Conservation (phyloP, 140 eudicot genomes). For the Ambrosia hybrid region DNA sequence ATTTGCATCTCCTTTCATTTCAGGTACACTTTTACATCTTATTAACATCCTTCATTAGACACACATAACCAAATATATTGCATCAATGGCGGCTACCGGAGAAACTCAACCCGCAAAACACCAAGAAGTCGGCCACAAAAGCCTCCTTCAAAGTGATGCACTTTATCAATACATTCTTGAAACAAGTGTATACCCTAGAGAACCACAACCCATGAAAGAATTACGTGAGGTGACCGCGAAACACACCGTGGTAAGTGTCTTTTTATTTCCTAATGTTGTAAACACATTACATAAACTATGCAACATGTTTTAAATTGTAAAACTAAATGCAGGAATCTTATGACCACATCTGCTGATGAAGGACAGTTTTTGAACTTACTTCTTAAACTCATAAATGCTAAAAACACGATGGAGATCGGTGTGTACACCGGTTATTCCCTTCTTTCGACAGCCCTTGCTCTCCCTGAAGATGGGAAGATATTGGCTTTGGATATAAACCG, state of each 20-base stretch:
- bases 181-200: conserved; percentile 63
- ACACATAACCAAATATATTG: not conserved
- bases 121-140: conserved; percentile 80
- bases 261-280: not conserved
- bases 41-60: not conserved
- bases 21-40: conserved; percentile 18
- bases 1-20: not conserved
- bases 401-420: conserved; percentile 73
- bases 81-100: conserved; percentile 29
- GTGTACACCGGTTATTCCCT: conserved; percentile 71
- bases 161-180: conserved; percentile 70
- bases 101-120: conserved; percentile 43
- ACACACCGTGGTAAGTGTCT: conserved; percentile 53
- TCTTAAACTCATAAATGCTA: conserved; percentile 57
- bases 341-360: conserved; percentile 69
- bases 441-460: conserved; percentile 71
- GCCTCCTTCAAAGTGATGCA: conserved; percentile 72
- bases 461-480: conserved; percentile 70
- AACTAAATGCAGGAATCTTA: conserved; percentile 43
- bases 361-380: conserved; percentile 62
- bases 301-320: not conserved
- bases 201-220: conserved; percentile 66
- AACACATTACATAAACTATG: no score
- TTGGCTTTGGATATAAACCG: conserved; percentile 37
- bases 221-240: conserved; percentile 62